phyloP scores from a whole-genome alignment of 1,284 basidiomycete genomes.

The Pyrrhoderma lamaoense region DNA sequence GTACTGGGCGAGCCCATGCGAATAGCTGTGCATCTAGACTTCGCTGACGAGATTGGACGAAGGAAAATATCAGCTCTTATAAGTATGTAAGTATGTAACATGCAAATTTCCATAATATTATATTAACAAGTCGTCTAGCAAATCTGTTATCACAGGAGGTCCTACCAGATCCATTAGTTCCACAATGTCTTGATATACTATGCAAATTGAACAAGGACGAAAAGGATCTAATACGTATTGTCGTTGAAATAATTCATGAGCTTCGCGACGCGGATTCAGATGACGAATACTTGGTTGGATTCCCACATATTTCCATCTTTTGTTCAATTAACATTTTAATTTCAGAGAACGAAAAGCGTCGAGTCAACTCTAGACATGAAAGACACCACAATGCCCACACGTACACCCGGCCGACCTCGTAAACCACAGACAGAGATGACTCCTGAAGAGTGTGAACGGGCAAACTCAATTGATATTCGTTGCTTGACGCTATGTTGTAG shows the following conservation, averaged over 20 bases:
- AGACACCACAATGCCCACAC: conserved; percentile 27
- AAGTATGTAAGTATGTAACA: conserved; percentile 61
- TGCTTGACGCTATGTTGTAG: conserved; percentile 86
- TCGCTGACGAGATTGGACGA: conserved; percentile 90
- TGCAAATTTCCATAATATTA: conserved; percentile 1
- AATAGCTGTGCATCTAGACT: conserved; percentile 82
- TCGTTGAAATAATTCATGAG: conserved; percentile 91
- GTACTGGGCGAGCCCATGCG: conserved; percentile 78
- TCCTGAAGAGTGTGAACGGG: conserved; percentile 48
- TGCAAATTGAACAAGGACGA: conserved; percentile 83
- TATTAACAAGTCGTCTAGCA: conserved; percentile 33
- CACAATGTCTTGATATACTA: conserved; percentile 82
- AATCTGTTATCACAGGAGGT: conserved; percentile 83
- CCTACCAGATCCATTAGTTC: conserved; percentile 74
- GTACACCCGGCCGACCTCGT: conserved; percentile 27
- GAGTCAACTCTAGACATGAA: conserved; percentile 32
- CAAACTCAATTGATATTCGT: conserved; percentile 72
- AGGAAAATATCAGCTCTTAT: conserved; percentile 86
- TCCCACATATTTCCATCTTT: background rate
- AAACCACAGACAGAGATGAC: conserved; percentile 46
- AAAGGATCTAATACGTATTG: conserved; percentile 85
- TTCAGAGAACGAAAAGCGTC: conserved; percentile 17
- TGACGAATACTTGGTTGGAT: conserved; percentile 30
- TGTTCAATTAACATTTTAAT: conserved; percentile 20
- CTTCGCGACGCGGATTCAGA: conserved; percentile 63